Conservation (phyloP, 2,329 filamentous ascomycete genomes). For the Thelonectria blattea region DNA sequence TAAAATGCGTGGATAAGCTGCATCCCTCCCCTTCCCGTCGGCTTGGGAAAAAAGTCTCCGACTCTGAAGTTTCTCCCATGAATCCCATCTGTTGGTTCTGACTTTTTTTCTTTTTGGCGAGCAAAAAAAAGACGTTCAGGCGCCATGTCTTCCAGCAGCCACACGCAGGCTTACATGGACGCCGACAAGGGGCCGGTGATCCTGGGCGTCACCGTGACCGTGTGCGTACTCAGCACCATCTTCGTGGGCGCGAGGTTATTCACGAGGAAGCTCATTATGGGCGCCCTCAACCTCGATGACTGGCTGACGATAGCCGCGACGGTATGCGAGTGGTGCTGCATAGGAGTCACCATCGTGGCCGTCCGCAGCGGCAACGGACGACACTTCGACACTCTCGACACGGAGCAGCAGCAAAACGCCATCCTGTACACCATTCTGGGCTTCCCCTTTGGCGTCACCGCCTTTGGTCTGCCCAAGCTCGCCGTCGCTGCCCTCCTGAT, state of each 20-base stretch:
- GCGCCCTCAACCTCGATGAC: slow-evolving; percentile 23
- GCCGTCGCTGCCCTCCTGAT: slow-evolving; percentile 48
- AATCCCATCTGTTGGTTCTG: neutral
- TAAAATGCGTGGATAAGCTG: neutral
- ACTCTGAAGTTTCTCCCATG: neutral
- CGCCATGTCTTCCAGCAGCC: slow-evolving; percentile 9
- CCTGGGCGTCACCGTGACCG: slow-evolving; percentile 14
- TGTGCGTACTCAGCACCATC: slow-evolving; percentile 21
- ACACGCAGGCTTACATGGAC: slow-evolving; percentile 22
- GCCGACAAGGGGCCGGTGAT: slow-evolving; percentile 26
- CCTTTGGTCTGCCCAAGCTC: slow-evolving; percentile 50
- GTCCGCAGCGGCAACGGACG: slow-evolving; percentile 48
- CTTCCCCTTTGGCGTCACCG: slow-evolving; percentile 47
- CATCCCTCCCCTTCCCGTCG: neutral
- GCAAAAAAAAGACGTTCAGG: neutral
- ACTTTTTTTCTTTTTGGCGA: too few species aligned
- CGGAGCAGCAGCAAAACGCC: slow-evolving; percentile 38
- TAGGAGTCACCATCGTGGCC: slow-evolving; percentile 43
- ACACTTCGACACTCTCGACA: slow-evolving; percentile 43
- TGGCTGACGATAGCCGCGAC: slow-evolving; percentile 21
- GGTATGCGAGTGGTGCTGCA: slow-evolving; percentile 43
- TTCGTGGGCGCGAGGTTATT: slow-evolving; percentile 24
- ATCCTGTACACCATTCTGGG: slow-evolving; percentile 46
- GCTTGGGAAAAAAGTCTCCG: neutral
- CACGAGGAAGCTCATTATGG: slow-evolving; percentile 25